Evolutionary conservation across 192 early-diverging fungal species (phyloP).

Genomic region (Coemansia sp.): DNA sequence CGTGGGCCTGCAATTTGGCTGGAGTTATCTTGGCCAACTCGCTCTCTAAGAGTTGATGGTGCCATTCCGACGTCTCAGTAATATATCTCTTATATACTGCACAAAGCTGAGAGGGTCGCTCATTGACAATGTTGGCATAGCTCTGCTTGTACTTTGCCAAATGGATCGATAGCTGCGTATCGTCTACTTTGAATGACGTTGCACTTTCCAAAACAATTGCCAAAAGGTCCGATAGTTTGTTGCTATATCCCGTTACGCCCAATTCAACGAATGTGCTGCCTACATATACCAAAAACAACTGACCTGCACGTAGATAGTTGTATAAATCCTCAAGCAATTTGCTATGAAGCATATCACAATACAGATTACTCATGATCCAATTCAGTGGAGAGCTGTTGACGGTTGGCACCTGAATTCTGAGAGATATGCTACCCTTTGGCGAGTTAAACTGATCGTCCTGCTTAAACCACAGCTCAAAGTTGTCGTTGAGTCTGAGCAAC

Average conservation of each 20-base stretch:
- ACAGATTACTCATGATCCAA: not conserved
- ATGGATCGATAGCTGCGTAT: not conserved
- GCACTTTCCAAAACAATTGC: not conserved
- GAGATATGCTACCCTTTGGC: constrained; percentile 65
- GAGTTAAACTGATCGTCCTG: constrained; percentile 85
- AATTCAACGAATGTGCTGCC: constrained; percentile 59
- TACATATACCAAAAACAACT: not conserved
- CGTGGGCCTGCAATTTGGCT: constrained; percentile 4
- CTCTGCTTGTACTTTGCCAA: not conserved
- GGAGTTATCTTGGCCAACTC: not conserved
- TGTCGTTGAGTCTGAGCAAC: constrained; percentile 11
- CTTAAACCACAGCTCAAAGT: constrained; percentile 81
- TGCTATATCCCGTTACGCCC: not conserved
- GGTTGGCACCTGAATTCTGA: not conserved
- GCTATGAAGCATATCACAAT: constrained; percentile 73
- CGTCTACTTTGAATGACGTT: not conserved
- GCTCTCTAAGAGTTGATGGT: not conserved
- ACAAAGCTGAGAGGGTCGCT: not conserved
- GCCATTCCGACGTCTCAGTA: not conserved
- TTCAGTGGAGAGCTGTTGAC: not conserved
- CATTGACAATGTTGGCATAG: not conserved
- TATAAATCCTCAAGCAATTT: constrained; percentile 65
- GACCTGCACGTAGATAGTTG: constrained; percentile 26
- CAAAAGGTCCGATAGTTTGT: not conserved
- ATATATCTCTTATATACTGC: not conserved